Percentiles rank a stretch among this genome's conserved stretches.
phyloP scores from a whole-genome alignment of 768 basidiomycete genomes.

The Rhodotorula paludigena region DNA sequence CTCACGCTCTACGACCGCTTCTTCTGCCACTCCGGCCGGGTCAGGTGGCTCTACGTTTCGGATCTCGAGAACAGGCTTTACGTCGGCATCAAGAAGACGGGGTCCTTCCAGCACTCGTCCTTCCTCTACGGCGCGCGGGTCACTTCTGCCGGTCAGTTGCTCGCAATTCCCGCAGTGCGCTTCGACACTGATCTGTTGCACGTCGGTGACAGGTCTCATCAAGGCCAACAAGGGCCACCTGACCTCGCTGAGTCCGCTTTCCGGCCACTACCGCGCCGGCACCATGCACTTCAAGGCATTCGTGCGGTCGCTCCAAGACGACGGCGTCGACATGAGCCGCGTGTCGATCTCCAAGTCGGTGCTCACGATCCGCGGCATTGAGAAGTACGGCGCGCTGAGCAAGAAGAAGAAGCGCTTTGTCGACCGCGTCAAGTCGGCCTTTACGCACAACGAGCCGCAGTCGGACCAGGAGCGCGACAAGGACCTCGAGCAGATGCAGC shows the following conservation, averaged over 20 bases:
- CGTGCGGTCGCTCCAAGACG: slow-evolving; percentile 26
- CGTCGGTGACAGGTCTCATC: slow-evolving; percentile 19
- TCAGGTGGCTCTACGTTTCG: slow-evolving; percentile 28
- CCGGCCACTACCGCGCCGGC: slow-evolving; percentile 42
- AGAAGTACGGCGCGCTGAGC: slow-evolving; percentile 32
- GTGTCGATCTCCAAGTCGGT: slow-evolving; percentile 39
- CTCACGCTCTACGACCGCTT: slow-evolving; percentile 12
- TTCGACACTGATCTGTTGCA: too few species aligned
- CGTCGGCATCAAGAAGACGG: slow-evolving; percentile 49
- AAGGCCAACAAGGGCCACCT: slow-evolving; percentile 37
- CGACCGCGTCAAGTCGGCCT: slow-evolving; percentile 7
- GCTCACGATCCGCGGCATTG: slow-evolving; percentile 39
- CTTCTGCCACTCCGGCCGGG: slow-evolving; percentile 42
- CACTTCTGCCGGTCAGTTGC: slow-evolving; percentile 22
- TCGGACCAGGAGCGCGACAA: slow-evolving; percentile 1
- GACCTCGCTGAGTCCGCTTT: slow-evolving; percentile 37
- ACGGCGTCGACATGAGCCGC: slow-evolving; percentile 37
- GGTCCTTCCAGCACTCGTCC: slow-evolving; percentile 48
- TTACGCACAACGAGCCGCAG: slow-evolving; percentile 14
- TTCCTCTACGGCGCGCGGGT: slow-evolving; percentile 43
- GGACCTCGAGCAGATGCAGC: slow-evolving; percentile 14
- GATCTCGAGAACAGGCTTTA: slow-evolving; percentile 41
- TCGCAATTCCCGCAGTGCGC: neutral
- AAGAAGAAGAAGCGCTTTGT: slow-evolving; percentile 33
- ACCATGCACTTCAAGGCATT: slow-evolving; percentile 42